Evolutionary conservation across 805 yeast genomes (phyloP), one percentile per base, ranked within the genome.

Genomic region (Saturnispora diversa): DNA sequence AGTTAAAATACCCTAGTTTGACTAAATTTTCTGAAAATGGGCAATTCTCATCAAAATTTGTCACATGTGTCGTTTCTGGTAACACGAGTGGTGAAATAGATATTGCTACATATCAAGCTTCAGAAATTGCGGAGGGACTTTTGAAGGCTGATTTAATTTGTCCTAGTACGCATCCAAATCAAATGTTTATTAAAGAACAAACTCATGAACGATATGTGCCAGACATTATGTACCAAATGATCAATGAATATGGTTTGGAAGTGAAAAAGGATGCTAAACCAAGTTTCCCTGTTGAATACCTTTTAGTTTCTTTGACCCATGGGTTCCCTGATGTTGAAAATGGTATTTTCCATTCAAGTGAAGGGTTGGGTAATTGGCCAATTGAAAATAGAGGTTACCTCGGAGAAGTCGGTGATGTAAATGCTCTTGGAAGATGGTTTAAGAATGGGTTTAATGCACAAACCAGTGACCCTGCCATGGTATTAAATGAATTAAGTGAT

Each of bases 51-150:
- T 87, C 97, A 7, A 85, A 86, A 55, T 92, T 86, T 57, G 90
- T 88, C 15, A 90, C 97, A 1, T 88, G 97, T 63, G 90, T 87
- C 17, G 70, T 92, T 3, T 75, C 94, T 1, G 99, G 99, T n/a
- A 94, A 94, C 48, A 56, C 70, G 11, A 63, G 76, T 36, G 92
- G 94, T 17, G 95, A 90, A 46, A 90, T 92, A 54, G 98, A 90
- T 54, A 83, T 94, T 3, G 68, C 83, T 13, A 75, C 94, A 29
- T 92, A 88, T 60, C 99, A 92, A 60, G 95, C 86, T 0, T 80
- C 94, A 4, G 77, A 77, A 24, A 72, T 78, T 43, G 95, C 95
- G 0, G 97, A 92, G 61, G 94, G 86, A 0, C 67, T 92, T 54
- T 86, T 85, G 0, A 72, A 74, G 36, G 95, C 97, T 0, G 95